Percentiles rank a stretch among this genome's conserved stretches.
Conservation (phyloP, 2,329 filamentous ascomycete species). For the Scedosporium apiospermum region DNA sequence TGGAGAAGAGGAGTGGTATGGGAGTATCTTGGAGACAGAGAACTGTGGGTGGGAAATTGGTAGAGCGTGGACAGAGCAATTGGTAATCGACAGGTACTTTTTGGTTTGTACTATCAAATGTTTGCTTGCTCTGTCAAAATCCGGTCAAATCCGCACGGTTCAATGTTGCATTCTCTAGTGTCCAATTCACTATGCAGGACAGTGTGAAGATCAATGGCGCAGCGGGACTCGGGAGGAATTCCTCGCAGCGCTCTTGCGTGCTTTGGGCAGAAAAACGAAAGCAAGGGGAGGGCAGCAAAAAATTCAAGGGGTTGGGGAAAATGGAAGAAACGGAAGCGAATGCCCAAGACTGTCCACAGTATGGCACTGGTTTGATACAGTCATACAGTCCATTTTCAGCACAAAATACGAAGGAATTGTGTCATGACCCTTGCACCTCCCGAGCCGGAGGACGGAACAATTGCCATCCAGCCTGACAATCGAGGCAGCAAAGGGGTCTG, state of each 20-base stretch:
- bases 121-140: too few species aligned
- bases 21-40: conserved; percentile 14
- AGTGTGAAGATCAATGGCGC: too few species aligned
- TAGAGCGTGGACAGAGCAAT: conserved; percentile 13
- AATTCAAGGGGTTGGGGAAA: background rate
- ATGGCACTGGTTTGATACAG: too few species aligned
- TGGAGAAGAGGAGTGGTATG: conserved; percentile 2
- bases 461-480: background rate
- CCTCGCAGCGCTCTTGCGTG: too few species aligned
- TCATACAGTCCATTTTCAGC: background rate
- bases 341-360: too few species aligned
- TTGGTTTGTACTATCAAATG: too few species aligned
- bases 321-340: too few species aligned
- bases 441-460: background rate
- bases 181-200: too few species aligned
- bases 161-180: too few species aligned
- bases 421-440: background rate
- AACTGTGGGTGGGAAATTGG: conserved; percentile 32
- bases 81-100: background rate
- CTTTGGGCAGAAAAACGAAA: background rate
- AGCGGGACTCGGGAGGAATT: too few species aligned
- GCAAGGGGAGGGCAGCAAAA: background rate
- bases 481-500: background rate
- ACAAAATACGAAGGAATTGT: background rate
- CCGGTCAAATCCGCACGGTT: too few species aligned